Evolutionary conservation across 495 filamentous ascomycete species (phyloP).

Genomic region (Hapsidospora chrysogenum): DNA sequence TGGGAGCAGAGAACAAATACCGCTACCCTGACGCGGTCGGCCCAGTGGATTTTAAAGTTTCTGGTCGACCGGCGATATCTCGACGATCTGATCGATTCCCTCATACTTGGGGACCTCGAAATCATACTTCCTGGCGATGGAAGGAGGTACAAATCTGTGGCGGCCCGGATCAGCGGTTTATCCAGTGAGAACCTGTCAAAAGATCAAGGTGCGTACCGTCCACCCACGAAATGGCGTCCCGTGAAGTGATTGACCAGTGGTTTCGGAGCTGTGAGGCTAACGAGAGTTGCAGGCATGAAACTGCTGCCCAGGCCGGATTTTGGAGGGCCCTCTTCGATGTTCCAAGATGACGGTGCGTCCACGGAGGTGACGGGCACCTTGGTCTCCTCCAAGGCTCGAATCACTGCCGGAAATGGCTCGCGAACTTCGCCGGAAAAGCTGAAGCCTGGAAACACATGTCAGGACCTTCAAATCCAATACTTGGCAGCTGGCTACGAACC

Average conservation of each 20-base stretch:
- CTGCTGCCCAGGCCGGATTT: slow-evolving; percentile 56
- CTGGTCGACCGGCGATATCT: slow-evolving; percentile 44
- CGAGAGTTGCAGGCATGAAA: slow-evolving; percentile 60
- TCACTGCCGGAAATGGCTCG: slow-evolving; percentile 72
- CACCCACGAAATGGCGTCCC: slow-evolving; percentile 81
- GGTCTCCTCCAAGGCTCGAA: slow-evolving; percentile 57
- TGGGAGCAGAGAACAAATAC: background rate
- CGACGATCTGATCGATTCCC: slow-evolving; percentile 79
- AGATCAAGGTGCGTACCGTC: slow-evolving; percentile 29
- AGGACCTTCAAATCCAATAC: slow-evolving; percentile 3
- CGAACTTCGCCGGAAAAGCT: slow-evolving; percentile 85
- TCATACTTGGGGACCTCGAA: slow-evolving; percentile 70
- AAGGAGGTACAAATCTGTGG: slow-evolving; percentile 56
- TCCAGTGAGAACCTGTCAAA: background rate
- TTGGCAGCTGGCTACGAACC: slow-evolving; percentile 27
- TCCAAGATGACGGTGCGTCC: slow-evolving; percentile 87
- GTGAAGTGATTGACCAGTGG: slow-evolving; percentile 71
- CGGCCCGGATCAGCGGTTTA: slow-evolving; percentile 11
- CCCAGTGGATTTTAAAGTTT: slow-evolving; percentile 41
- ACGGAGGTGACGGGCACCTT: slow-evolving; percentile 67
- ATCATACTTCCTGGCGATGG: slow-evolving; percentile 75
- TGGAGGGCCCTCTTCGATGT: slow-evolving; percentile 76
- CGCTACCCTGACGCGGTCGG: too few relatives aligned
- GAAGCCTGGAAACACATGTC: slow-evolving; percentile 40
- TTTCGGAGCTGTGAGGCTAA: slow-evolving; percentile 90